Base-by-base conservation (phyloP, 805 yeast species). In the Candida saitoana region DNA sequence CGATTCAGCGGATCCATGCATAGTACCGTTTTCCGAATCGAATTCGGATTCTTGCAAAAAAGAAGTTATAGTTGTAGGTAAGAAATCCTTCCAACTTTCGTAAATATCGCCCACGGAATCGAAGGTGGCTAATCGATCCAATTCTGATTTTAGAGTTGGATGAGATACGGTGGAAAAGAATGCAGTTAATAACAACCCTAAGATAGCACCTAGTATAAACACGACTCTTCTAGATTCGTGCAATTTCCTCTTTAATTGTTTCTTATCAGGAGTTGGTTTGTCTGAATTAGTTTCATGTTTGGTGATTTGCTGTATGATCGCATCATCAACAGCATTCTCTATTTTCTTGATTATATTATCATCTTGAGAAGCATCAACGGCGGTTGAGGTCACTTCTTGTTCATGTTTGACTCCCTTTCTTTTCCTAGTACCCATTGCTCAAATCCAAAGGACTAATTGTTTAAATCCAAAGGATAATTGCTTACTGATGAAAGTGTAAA, bases 131-230 rank as follows among this genome's bases (percentile, higher is more conserved):
- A 64, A 74, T 31, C 64, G 70, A 56, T 73, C 84, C 54, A 72
- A 65, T 53, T 71, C 85, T 4, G 71, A 59, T 16, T 52, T 52
- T 36, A 69, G 45, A 12, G 74, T 57, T 1, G 72, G 65, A 36
- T 72, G 71, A 18, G 66, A 50, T 11, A 63, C 58, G 2, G 69
- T 62, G 14, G 71, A 67, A 46, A 83, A 72, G 50, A 84, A 77
- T 24, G 78, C 68, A 0, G 96, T 89, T 3, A 77, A 50, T 0
- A 73, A 36, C 1, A 87, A 64, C 12, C 96, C 96, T 11, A 87
- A 46, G 1, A 87, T 36, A 0, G 95, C 79, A 35, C 96, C 96
- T 31, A 86, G 56, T 0, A 83, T 49, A 50, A 87, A 84, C 6
- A 80, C 69, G 16, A 79, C 69, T 40, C 87, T 62, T 50, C 82